phyloP scores from a whole-genome alignment of 2,329 filamentous ascomycete genomes.

The Byssochlamys sp. region DNA sequence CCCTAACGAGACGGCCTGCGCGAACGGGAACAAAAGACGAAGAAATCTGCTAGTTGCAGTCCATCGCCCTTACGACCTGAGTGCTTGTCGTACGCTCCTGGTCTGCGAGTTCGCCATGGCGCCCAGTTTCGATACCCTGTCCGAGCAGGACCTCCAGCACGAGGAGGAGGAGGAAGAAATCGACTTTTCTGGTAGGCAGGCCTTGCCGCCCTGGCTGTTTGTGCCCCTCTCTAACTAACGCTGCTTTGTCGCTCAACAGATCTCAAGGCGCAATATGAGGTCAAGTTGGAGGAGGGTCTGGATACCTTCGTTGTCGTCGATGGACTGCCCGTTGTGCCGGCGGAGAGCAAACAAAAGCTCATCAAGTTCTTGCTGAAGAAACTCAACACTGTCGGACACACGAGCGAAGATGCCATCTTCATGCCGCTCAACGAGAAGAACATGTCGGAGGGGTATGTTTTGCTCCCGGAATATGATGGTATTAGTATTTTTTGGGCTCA shows the following conservation, averaged over 20 bases:
- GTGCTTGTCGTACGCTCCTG: constrained; percentile 9
- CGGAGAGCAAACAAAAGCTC: constrained; percentile 86
- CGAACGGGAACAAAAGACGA: constrained; percentile 1
- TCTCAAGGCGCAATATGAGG: constrained; percentile 86
- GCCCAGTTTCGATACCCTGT: constrained; percentile 82
- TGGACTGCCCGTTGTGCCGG: constrained; percentile 77
- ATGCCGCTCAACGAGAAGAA: constrained; percentile 89
- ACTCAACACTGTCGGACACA: constrained; percentile 73
- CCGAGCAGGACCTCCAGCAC: constrained; percentile 74
- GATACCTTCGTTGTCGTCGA: constrained; percentile 95
- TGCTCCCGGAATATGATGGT: constrained; percentile 2
- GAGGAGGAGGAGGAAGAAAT: constrained; percentile 87
- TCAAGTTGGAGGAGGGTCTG: constrained; percentile 88
- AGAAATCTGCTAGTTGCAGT: neutral
- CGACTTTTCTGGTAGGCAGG: constrained; percentile 63
- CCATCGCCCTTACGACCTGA: constrained; percentile 9
- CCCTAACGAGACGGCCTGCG: constrained; percentile 1
- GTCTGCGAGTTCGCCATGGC: constrained; percentile 59
- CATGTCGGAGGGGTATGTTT: constrained; percentile 69
- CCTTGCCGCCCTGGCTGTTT: constrained; percentile 10
- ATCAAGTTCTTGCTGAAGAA: constrained; percentile 94
- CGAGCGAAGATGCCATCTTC: constrained; percentile 75
- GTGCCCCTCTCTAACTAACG: constrained; percentile 20
- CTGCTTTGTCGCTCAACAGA: constrained; percentile 41
- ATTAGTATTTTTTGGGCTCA: constrained; percentile 7